These are phyloP conservation scores for Glonium stellatum DNA, from an alignment of 495 filamentous ascomycete species.

Conservation along the genomic window DNA sequence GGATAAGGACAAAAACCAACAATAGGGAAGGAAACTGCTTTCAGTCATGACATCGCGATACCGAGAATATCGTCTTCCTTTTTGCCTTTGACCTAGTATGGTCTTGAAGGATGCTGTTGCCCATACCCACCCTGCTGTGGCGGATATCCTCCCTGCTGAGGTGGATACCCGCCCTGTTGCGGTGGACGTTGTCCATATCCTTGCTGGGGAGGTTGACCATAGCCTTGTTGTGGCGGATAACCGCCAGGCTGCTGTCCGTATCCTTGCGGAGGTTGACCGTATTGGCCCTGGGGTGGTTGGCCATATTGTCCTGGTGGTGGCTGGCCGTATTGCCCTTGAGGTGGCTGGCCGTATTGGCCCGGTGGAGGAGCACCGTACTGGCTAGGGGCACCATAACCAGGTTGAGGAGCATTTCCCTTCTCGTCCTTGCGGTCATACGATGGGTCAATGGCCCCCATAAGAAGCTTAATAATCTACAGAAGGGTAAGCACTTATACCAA, in stretches of 20 bases:
- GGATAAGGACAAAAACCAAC: neutral
- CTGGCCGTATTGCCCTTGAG: slow-evolving; percentile 26
- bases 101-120: neutral
- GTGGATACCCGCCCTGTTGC: slow-evolving; percentile 22
- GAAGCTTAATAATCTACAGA: slow-evolving; percentile 54
- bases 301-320: slow-evolving; percentile 8
- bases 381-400: slow-evolving; percentile 28
- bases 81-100: neutral
- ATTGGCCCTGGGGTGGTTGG: slow-evolving; percentile 3
- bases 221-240: neutral
- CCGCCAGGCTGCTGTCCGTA: slow-evolving; percentile 5
- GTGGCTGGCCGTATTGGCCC: slow-evolving; percentile 33
- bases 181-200: slow-evolving; percentile 11
- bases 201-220: slow-evolving; percentile 18
- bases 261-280: slow-evolving; percentile 5
- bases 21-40: neutral
- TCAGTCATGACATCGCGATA: neutral
- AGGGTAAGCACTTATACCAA: slow-evolving; percentile 4
- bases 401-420: slow-evolving; percentile 33
- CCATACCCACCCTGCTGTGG: neutral
- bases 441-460: slow-evolving; percentile 62
- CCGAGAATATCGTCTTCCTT: neutral
- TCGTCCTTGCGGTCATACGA: slow-evolving; percentile 63
- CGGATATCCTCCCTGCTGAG: neutral
- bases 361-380: slow-evolving; percentile 34